These are phyloP conservation scores for Tuctoria greenei DNA, from an alignment of 176 grass and related monocot genomes.

Conservation along the genomic window DNA sequence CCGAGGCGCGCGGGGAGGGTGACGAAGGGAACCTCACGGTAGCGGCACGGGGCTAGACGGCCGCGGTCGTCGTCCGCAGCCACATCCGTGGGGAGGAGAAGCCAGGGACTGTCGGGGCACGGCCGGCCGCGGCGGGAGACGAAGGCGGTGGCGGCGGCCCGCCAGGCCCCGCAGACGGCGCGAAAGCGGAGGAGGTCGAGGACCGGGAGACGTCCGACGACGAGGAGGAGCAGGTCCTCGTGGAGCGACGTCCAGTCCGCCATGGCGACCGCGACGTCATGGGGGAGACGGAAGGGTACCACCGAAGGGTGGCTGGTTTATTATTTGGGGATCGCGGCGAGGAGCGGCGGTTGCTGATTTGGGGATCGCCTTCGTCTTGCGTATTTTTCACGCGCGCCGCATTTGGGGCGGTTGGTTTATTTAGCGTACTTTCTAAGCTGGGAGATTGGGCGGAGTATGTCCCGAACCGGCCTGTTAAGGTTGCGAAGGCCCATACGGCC, in stretches of 20 bases:
- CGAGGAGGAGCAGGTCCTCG: slow-evolving; percentile 44
- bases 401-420: background rate
- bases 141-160: slow-evolving; percentile 35
- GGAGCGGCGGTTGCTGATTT: slow-evolving; percentile 36
- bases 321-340: slow-evolving; percentile 10
- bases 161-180: slow-evolving; percentile 51
- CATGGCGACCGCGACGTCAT: slow-evolving; percentile 26
- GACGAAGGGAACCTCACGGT: slow-evolving; percentile 47
- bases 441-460: background rate
- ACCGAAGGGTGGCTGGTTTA: background rate
- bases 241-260: slow-evolving; percentile 41
- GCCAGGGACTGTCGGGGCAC: slow-evolving; percentile 41
- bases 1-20: slow-evolving; percentile 38
- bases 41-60: slow-evolving; percentile 9
- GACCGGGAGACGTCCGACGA: slow-evolving; percentile 35
- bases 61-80: background rate
- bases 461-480: background rate
- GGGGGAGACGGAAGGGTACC: background rate
- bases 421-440: slow-evolving; percentile 30
- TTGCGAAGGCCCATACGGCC: background rate
- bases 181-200: slow-evolving; percentile 47
- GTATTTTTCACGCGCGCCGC: slow-evolving; percentile 13
- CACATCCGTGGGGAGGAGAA: slow-evolving; percentile 33
- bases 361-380: slow-evolving; percentile 16
- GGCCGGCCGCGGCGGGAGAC: slow-evolving; percentile 1